Evolutionary conservation across 495 filamentous ascomycete species (phyloP).

Genomic region (Lasiosphaeriaceae sp.): DNA sequence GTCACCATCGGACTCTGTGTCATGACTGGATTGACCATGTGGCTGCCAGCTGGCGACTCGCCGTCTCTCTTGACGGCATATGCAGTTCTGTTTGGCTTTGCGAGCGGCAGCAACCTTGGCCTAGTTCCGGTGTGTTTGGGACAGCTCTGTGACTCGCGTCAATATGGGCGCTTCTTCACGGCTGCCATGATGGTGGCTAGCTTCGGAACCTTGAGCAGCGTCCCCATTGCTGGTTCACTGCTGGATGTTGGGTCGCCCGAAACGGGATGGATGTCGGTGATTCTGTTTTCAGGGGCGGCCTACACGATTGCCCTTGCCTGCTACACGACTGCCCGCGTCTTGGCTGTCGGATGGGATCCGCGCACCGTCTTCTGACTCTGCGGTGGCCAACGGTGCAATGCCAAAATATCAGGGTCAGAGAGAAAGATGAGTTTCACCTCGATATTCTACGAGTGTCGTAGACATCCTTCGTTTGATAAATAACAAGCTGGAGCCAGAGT

Average conservation of each 20-base stretch:
- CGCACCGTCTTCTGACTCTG: slow-evolving; percentile 41
- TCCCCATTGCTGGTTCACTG: slow-evolving; percentile 82
- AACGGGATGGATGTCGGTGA: slow-evolving; percentile 58
- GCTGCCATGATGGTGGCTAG: slow-evolving; percentile 87
- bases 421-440: too few relatives aligned
- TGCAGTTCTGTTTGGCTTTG: slow-evolving; percentile 76
- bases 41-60: slow-evolving; percentile 66
- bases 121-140: slow-evolving; percentile 87
- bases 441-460: too few relatives aligned
- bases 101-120: slow-evolving; percentile 78
- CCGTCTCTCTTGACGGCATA: slow-evolving; percentile 65
- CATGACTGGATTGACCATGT: slow-evolving; percentile 67
- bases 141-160: slow-evolving; percentile 79
- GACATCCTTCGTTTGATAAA: too few relatives aligned
- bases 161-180: slow-evolving; percentile 82
- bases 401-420: too few relatives aligned
- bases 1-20: slow-evolving; percentile 60
- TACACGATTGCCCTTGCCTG: slow-evolving; percentile 60
- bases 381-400: not conserved
- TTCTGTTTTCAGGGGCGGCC: slow-evolving; percentile 61
- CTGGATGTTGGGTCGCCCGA: slow-evolving; percentile 40
- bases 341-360: slow-evolving; percentile 64
- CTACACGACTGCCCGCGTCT: slow-evolving; percentile 58
- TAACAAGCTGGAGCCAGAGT: too few relatives aligned
- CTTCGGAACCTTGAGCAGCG: slow-evolving; percentile 80